Evolutionary conservation across 1,284 basidiomycete genomes (phyloP).

Genomic region (Dichomitus squalens): DNA sequence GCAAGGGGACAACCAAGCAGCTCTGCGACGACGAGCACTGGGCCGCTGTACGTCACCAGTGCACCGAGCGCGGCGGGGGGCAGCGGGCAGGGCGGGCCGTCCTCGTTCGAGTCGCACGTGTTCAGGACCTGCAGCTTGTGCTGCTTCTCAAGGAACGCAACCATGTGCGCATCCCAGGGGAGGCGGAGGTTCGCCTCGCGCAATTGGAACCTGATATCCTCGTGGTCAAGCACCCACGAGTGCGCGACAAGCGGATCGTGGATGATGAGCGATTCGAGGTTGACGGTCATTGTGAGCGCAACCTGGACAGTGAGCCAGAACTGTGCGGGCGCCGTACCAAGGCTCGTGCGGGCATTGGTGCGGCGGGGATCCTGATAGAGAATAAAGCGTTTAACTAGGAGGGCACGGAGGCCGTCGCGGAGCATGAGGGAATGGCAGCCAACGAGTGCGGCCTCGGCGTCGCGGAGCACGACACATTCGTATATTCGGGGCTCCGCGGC

Average conservation of each 20-base stretch:
- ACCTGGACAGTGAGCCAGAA: slow-evolving; percentile 33
- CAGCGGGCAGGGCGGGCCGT: slow-evolving; percentile 20
- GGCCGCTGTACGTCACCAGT: slow-evolving; percentile 31
- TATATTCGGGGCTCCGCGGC: slow-evolving; percentile 34
- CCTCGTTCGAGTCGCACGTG: slow-evolving; percentile 21
- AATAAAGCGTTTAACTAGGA: slow-evolving; percentile 32
- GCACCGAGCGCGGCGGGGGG: slow-evolving; percentile 23
- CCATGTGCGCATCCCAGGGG: slow-evolving; percentile 32
- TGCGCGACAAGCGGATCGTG: slow-evolving; percentile 26
- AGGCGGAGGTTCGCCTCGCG: slow-evolving; percentile 28
- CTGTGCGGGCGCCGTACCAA: slow-evolving; percentile 16
- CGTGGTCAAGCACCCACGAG: slow-evolving; percentile 32
- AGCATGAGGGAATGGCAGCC: slow-evolving; percentile 26
- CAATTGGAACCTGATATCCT: slow-evolving; percentile 30
- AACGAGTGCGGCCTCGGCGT: slow-evolving; percentile 21
- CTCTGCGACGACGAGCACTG: slow-evolving; percentile 30
- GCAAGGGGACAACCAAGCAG: slow-evolving; percentile 32
- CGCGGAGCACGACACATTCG: slow-evolving; percentile 26
- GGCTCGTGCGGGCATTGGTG: slow-evolving; percentile 7
- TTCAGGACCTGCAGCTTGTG: slow-evolving; percentile 25
- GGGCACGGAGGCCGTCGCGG: slow-evolving; percentile 23
- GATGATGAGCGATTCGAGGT: slow-evolving; percentile 31
- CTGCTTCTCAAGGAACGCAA: slow-evolving; percentile 34
- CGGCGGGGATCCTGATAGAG: slow-evolving; percentile 29
- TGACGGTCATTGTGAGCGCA: slow-evolving; percentile 27